phyloP scores from a whole-genome alignment of 345 rosid species.

The Bruguiera sexangula region DNA sequence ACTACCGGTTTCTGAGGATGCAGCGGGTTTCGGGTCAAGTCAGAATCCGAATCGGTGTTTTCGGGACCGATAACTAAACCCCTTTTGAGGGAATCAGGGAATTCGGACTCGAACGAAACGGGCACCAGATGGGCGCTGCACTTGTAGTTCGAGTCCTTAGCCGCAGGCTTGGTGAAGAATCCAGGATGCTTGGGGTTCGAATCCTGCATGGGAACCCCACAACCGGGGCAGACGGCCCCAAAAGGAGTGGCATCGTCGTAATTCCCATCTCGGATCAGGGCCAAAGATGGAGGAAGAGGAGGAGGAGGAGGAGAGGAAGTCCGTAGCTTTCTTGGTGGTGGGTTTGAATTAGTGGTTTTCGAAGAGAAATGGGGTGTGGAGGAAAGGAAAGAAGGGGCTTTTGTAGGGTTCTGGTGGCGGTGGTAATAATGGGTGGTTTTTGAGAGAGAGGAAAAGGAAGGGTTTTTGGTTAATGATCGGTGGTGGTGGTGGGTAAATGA shows the following conservation, averaged over 20 bases:
- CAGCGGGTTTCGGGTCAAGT: background rate
- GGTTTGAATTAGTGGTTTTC: slow-evolving; percentile 16
- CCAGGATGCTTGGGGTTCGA: slow-evolving; percentile 68
- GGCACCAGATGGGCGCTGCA: slow-evolving; percentile 39
- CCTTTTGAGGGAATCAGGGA: slow-evolving; percentile 52
- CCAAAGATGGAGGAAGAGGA: slow-evolving; percentile 16
- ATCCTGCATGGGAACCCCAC: slow-evolving; percentile 86
- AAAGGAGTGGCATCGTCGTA: slow-evolving; percentile 54
- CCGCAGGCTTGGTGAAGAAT: slow-evolving; percentile 57
- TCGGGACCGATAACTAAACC: slow-evolving; percentile 49
- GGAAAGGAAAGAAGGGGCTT: slow-evolving; percentile 17
- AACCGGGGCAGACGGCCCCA: slow-evolving; percentile 78
- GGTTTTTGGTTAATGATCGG: slow-evolving; percentile 8
- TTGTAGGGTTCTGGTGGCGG: slow-evolving; percentile 1
- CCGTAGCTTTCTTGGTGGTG: slow-evolving; percentile 2
- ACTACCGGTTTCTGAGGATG: slow-evolving; percentile 50
- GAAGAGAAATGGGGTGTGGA: slow-evolving; percentile 27
- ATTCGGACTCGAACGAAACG: slow-evolving; percentile 54
- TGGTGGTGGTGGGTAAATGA: slow-evolving; percentile 19
- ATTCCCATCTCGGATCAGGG: slow-evolving; percentile 75
- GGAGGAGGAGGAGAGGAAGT: slow-evolving; percentile 8
- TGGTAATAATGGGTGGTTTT: background rate
- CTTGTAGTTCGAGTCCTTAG: slow-evolving; percentile 31
- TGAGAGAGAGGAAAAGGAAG: slow-evolving; percentile 3
- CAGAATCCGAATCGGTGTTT: slow-evolving; percentile 4